Evolutionary conservation across 2,329 filamentous ascomycete genomes (phyloP).

Genomic region (Conoideocrella luteorostrata): DNA sequence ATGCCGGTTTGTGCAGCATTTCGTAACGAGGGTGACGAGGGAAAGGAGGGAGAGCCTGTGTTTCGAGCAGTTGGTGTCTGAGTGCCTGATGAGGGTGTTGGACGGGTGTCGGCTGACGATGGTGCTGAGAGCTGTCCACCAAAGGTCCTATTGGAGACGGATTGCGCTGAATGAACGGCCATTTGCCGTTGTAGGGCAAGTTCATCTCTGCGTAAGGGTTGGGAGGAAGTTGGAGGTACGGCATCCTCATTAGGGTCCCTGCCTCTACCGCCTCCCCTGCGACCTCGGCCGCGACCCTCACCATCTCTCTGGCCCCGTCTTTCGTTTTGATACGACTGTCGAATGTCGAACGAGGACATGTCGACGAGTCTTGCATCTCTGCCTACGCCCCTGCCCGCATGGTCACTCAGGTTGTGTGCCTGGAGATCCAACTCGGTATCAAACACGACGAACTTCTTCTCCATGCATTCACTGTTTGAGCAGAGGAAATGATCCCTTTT

Average conservation of each 20-base stretch:
- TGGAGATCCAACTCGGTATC: conserved; percentile 92
- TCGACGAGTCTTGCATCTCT: conserved; percentile 81
- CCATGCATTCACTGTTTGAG: conserved; percentile 76
- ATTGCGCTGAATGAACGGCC: conserved; percentile 83
- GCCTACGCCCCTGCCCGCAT: conserved; percentile 78
- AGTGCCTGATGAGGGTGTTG: conserved; percentile 7
- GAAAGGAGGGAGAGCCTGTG: no score
- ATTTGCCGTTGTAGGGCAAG: conserved; percentile 87
- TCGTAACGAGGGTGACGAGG: conserved; percentile 5
- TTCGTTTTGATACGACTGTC: conserved; percentile 63
- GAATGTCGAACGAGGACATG: conserved; percentile 77
- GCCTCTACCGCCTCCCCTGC: conserved; percentile 49
- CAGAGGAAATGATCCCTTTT: conserved; percentile 82
- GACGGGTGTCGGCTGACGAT: conserved; percentile 12
- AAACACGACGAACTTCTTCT: conserved; percentile 98
- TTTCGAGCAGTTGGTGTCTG: conserved; percentile 14
- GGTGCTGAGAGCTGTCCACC: conserved; percentile 67
- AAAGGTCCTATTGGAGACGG: conserved; percentile 72
- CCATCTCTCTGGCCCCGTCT: conserved; percentile 25
- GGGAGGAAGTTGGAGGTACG: conserved; percentile 67
- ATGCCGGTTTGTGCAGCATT: conserved; percentile 10
- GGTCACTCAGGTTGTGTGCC: conserved; percentile 80
- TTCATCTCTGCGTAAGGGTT: conserved; percentile 78
- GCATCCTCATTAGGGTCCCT: conserved; percentile 83
- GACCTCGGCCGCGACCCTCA: conserved; percentile 35